phyloP scores from a whole-genome alignment of 306 rosid species.

The Mimosa bimucronata region DNA sequence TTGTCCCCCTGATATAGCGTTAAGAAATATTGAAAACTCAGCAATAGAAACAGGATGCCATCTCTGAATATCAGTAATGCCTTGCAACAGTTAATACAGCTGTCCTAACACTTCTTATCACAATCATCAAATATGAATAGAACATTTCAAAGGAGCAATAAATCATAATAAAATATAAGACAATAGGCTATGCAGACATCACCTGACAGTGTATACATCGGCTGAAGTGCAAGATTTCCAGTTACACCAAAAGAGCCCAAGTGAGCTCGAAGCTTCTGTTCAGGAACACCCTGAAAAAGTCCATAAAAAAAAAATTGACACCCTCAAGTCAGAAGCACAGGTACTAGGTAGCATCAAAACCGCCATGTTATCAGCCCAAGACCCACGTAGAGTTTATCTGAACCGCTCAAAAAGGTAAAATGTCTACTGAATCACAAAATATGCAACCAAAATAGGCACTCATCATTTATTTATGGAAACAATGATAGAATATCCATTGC shows the following conservation, averaged over 20 bases:
- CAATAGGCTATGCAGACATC: constrained; percentile 27
- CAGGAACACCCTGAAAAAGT: constrained; percentile 89
- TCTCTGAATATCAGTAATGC: constrained; percentile 6
- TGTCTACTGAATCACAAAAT: neutral
- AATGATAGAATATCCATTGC: constrained; percentile 2
- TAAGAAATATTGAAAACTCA: constrained; percentile 22
- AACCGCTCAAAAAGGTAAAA: constrained; percentile 10
- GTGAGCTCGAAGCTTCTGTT: constrained; percentile 95
- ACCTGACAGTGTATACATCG: constrained; percentile 99
- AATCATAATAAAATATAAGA: neutral
- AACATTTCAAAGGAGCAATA: neutral
- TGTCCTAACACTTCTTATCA: constrained; percentile 2
- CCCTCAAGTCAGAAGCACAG: constrained; percentile 26
- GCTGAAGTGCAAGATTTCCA: constrained; percentile 99
- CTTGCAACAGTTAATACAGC: constrained; percentile 10
- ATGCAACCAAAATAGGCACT: constrained; percentile 17
- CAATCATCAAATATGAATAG: neutral
- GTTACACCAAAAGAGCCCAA: constrained; percentile 97
- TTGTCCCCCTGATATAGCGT: constrained; percentile 81
- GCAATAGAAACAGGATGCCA: constrained; percentile 21
- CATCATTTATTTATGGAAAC: neutral
- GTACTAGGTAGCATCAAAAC: constrained; percentile 3
- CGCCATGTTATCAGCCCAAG: neutral
- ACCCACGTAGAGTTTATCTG: constrained; percentile 20
- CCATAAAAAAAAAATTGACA: constrained; percentile 31